Percentiles rank a stretch among this genome's conserved stretches.
Conservation (phyloP, 805 yeast genomes). For the Pichia exigua region DNA sequence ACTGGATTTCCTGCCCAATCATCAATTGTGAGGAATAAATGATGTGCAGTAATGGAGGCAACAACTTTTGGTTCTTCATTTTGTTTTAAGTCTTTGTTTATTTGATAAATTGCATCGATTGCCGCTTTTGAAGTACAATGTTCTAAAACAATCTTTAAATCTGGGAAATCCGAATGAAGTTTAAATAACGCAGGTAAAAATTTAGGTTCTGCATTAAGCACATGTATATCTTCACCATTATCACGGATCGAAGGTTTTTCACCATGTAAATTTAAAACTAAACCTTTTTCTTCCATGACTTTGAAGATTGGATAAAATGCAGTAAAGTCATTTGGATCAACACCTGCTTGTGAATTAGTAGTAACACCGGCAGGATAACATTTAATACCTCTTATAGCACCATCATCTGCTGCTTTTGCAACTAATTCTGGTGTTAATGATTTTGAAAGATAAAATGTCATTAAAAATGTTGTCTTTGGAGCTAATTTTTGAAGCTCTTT, state of each 20-base stretch:
- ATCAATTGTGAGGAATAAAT: slow-evolving; percentile 79
- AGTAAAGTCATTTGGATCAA: slow-evolving; percentile 85
- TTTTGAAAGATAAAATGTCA: slow-evolving; percentile 79
- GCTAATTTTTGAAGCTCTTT: slow-evolving; percentile 51
- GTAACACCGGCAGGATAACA: slow-evolving; percentile 99
- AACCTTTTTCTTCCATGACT: slow-evolving; percentile 71
- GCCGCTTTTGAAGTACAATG: slow-evolving; percentile 95
- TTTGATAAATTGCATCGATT: slow-evolving; percentile 59
- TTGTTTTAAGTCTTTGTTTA: slow-evolving; percentile 40
- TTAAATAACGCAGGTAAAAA: slow-evolving; percentile 83
- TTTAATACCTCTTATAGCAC: slow-evolving; percentile 79
- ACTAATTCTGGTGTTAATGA: slow-evolving; percentile 82
- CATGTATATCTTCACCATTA: slow-evolving; percentile 64
- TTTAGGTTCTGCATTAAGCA: slow-evolving; percentile 87
- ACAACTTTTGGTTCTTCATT: slow-evolving; percentile 52
- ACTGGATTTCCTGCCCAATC: slow-evolving; percentile 96
- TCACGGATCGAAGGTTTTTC: slow-evolving; percentile 70
- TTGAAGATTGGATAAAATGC: slow-evolving; percentile 83
- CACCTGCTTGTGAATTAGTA: slow-evolving; percentile 90
- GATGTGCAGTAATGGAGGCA: slow-evolving; percentile 95
- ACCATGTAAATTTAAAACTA: slow-evolving; percentile 89
- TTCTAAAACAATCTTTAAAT: slow-evolving; percentile 78
- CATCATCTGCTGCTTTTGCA: slow-evolving; percentile 61
- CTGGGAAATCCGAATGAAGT: slow-evolving; percentile 77
- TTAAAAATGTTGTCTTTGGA: slow-evolving; percentile 79